phyloP scores from a whole-genome alignment of 768 basidiomycete species.

The Termitomyces sp. region DNA sequence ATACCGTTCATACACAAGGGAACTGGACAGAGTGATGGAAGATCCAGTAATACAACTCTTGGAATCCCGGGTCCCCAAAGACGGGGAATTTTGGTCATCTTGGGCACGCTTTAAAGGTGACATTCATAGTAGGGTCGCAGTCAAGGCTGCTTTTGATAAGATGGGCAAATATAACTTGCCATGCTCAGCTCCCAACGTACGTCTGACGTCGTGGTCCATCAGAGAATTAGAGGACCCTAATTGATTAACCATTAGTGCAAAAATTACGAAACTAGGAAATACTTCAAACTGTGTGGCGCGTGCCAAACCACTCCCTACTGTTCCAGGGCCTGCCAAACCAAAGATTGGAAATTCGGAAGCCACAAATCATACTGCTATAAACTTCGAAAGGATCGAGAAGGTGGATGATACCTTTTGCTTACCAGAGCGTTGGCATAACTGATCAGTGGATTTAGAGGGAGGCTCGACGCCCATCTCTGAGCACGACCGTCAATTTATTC shows the following conservation, averaged over 20 bases:
- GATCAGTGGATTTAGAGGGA: background rate
- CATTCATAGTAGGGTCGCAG: background rate
- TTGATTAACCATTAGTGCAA: background rate
- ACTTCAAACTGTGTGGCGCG: conserved; percentile 2
- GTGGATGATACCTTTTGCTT: background rate
- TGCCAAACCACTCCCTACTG: conserved; percentile 3
- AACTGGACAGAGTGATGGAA: background rate
- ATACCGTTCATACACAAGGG: conserved; percentile 3
- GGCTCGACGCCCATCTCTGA: background rate
- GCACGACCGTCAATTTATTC: conserved; percentile 3
- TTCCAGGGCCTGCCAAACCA: conserved; percentile 4
- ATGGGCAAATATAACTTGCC: conserved; percentile 1
- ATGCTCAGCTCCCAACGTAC: background rate
- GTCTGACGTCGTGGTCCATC: background rate
- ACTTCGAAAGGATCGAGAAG: background rate
- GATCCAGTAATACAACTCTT: background rate
- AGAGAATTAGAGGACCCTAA: background rate
- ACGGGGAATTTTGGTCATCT: background rate
- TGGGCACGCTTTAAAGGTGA: background rate
- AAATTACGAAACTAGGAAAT: background rate
- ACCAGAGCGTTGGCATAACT: background rate
- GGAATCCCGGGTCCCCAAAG: background rate
- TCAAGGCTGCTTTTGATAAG: conserved; percentile 1
- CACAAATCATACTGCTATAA: background rate
- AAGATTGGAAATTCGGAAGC: background rate